A percentile compares a stretch with the other conserved stretches of the same genome.
phyloP scores from a whole-genome alignment of 108 stramenopile species.

The Nitzschia inconspicua region DNA sequence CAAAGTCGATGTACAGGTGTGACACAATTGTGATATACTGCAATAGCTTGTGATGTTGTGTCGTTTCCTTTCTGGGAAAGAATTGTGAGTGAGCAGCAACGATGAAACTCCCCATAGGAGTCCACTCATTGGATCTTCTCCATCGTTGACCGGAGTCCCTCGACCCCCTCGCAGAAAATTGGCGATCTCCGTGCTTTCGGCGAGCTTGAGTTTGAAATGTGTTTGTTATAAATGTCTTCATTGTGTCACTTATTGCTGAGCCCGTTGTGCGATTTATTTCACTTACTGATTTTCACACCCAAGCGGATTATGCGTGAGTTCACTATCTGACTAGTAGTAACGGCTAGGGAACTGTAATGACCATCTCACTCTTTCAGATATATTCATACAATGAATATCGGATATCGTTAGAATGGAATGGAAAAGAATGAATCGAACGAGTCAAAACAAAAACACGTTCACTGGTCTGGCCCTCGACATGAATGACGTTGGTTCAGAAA shows the following conservation, averaged over 20 bases:
- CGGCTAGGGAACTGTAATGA: neutral
- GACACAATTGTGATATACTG: too few relatives aligned
- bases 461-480: too few relatives aligned
- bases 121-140: neutral
- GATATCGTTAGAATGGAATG: neutral
- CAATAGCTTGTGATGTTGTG: too few relatives aligned
- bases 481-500: too few relatives aligned
- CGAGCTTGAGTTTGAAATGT: conserved; percentile 27
- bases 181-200: conserved; percentile 23
- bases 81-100: conserved; percentile 15
- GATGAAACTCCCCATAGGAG: conserved; percentile 20
- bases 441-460: too few relatives aligned
- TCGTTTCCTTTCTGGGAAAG: conserved; percentile 2
- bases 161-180: conserved; percentile 15
- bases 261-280: conserved; percentile 34
- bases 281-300: too few relatives aligned
- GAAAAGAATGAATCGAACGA: too few relatives aligned
- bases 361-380: neutral
- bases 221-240: conserved; percentile 6
- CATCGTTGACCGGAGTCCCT: neutral
- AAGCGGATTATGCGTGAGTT: too few relatives aligned
- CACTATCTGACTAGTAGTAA: neutral
- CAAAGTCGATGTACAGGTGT: too few relatives aligned
- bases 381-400: neutral
- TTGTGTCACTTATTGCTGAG: conserved; percentile 9